phyloP scores from a whole-genome alignment of 2,329 filamentous ascomycete genomes.

The Apiospora hydei region DNA sequence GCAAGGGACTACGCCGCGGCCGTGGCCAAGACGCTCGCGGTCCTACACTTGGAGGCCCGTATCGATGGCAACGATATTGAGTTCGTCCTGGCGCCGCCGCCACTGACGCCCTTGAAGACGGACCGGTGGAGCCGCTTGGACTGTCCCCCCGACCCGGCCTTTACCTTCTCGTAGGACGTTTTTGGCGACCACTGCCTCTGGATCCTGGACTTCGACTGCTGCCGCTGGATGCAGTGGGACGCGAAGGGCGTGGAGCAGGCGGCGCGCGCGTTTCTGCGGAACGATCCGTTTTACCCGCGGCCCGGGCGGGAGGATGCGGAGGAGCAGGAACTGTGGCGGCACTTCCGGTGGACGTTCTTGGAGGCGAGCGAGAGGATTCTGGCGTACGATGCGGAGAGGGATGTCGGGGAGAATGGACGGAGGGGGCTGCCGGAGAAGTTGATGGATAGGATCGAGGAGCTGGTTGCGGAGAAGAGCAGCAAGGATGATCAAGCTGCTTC shows the following conservation, averaged over 20 bases:
- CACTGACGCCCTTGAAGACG: slow-evolving; percentile 18
- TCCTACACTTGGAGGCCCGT: slow-evolving; percentile 55
- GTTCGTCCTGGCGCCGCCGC: slow-evolving; percentile 54
- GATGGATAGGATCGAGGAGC: not conserved
- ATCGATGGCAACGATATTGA: slow-evolving; percentile 63
- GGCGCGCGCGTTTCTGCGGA: slow-evolving; percentile 52
- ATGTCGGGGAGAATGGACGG: no score
- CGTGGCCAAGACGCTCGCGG: slow-evolving; percentile 59
- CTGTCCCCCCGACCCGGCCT: not conserved
- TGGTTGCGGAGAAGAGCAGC: not conserved
- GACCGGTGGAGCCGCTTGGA: not conserved
- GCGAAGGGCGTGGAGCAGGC: slow-evolving; percentile 49
- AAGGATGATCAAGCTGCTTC: not conserved
- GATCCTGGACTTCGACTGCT: slow-evolving; percentile 58
- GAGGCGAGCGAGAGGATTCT: slow-evolving; percentile 13
- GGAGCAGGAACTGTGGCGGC: slow-evolving; percentile 35
- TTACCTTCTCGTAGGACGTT: not conserved
- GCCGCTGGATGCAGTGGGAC: slow-evolving; percentile 45
- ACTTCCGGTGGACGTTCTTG: slow-evolving; percentile 34
- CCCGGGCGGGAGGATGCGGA: slow-evolving; percentile 35
- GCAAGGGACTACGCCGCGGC: slow-evolving; percentile 45
- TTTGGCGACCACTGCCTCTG: slow-evolving; percentile 40
- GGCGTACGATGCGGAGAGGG: no score
- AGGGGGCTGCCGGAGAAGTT: not conserved
- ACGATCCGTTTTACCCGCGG: slow-evolving; percentile 60